phyloP scores from a whole-genome alignment of 805 yeast genomes.

The Myxozyma monticola region DNA sequence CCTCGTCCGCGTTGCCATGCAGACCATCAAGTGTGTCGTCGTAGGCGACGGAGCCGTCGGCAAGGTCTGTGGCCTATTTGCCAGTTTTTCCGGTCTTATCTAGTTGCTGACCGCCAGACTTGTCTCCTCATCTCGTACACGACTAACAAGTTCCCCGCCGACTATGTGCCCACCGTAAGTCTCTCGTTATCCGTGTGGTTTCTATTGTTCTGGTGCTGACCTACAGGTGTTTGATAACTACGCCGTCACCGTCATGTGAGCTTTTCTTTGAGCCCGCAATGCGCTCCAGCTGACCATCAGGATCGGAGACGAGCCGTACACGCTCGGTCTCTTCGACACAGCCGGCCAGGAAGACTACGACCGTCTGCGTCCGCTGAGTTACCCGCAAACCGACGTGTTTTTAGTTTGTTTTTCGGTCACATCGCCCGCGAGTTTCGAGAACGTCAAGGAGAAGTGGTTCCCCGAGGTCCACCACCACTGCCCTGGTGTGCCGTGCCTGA shows the following conservation, averaged over 20 bases:
- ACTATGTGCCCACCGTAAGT: slow-evolving; percentile 97
- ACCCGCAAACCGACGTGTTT: slow-evolving; percentile 96
- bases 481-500: slow-evolving; percentile 88
- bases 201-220: neutral
- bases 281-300: slow-evolving; percentile 2
- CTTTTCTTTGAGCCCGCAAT: neutral
- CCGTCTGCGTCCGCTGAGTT: slow-evolving; percentile 91
- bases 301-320: slow-evolving; percentile 98
- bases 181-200: slow-evolving; percentile 52
- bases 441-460: slow-evolving; percentile 97
- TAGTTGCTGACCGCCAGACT: slow-evolving; percentile 46
- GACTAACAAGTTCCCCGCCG: slow-evolving; percentile 95
- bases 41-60: slow-evolving; percentile 99
- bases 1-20: slow-evolving; percentile 12
- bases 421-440: slow-evolving; percentile 95
- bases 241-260: slow-evolving; percentile 80
- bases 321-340: slow-evolving; percentile 95
- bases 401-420: slow-evolving; percentile 94
- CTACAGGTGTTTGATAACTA: slow-evolving; percentile 44
- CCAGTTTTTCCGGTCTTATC: neutral
- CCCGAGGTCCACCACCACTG: slow-evolving; percentile 98
- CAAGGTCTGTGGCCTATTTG: slow-evolving; percentile 46
- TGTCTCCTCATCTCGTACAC: slow-evolving; percentile 94
- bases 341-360: slow-evolving; percentile 99
- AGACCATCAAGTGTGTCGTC: slow-evolving; percentile 78